These are phyloP conservation scores for Centrapalus pauciflorus DNA, from an alignment of 129 eudicot species.

Conservation along the genomic window DNA sequence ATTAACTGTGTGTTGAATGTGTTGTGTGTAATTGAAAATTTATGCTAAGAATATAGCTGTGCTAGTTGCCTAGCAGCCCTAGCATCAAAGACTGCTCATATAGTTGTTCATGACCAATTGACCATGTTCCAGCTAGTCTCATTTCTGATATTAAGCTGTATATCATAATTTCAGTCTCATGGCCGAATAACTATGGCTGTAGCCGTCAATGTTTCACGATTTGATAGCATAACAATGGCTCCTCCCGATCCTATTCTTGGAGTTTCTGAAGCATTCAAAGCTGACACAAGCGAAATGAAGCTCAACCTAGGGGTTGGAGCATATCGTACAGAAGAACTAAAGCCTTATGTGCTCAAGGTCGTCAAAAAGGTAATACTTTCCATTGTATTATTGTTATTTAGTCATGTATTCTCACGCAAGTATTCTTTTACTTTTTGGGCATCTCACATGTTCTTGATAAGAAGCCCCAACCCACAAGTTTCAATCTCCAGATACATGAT, in stretches of 20 bases:
- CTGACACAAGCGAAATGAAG: constrained; percentile 82
- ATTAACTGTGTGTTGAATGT: neutral
- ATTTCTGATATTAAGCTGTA: neutral
- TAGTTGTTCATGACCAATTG: neutral
- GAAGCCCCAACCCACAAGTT: neutral
- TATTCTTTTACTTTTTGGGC: neutral
- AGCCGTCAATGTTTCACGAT: constrained; percentile 62
- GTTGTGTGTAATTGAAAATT: neutral
- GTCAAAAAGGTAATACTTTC: constrained; percentile 63
- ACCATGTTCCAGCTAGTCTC: constrained; percentile 4
- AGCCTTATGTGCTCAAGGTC: constrained; percentile 93
- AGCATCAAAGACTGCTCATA: neutral
- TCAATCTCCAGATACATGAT: constrained; percentile 1
- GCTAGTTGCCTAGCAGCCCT: neutral
- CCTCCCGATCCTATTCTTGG: constrained; percentile 99
- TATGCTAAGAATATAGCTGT: neutral
- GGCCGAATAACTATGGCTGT: constrained; percentile 61
- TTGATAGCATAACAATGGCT: constrained; percentile 86
- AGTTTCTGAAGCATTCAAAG: constrained; percentile 94
- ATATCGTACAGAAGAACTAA: constrained; percentile 95
- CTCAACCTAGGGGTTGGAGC: constrained; percentile 98
- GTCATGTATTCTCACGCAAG: neutral
- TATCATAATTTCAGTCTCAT: constrained; percentile 43
- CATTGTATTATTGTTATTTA: neutral
- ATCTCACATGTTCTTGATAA: neutral